Conservation (phyloP, 768 basidiomycete species). For the Lentinula boryana region DNA sequence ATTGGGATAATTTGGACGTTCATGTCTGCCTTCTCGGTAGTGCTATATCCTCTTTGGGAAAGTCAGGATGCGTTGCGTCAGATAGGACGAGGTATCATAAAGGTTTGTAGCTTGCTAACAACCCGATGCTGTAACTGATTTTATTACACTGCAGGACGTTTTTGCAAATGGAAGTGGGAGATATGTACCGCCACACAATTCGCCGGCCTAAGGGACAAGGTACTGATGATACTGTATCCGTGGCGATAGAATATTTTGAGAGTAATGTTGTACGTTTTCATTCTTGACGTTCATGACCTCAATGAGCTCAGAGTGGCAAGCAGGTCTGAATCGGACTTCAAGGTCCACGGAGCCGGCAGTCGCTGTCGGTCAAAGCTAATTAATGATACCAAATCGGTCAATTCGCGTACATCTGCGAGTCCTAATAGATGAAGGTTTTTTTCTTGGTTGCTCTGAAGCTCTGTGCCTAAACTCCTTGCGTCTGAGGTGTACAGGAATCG, state of each 20-base stretch:
- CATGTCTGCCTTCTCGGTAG: slow-evolving; percentile 65
- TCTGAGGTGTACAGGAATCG: background rate
- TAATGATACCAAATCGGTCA: background rate
- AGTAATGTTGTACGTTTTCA: background rate
- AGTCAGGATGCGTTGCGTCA: slow-evolving; percentile 58
- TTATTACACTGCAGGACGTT: background rate
- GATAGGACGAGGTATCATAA: slow-evolving; percentile 58
- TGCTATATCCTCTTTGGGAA: slow-evolving; percentile 85
- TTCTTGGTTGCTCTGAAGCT: background rate
- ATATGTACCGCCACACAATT: slow-evolving; percentile 9
- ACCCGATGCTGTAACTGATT: background rate
- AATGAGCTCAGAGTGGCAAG: background rate
- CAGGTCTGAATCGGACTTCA: background rate
- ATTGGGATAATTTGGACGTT: slow-evolving; percentile 85
- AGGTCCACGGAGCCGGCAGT: slow-evolving; percentile 1
- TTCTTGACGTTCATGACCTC: background rate
- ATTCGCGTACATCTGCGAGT: background rate
- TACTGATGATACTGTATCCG: background rate
- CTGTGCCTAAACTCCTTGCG: background rate
- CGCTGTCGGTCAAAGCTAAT: background rate
- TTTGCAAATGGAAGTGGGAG: background rate
- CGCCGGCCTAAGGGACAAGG: background rate
- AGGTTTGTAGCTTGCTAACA: slow-evolving; percentile 32
- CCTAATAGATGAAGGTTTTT: background rate
- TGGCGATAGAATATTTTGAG: background rate